Base-by-base conservation (phyloP, 495 filamentous ascomycete genomes). In the Staphylotrichum longicolle region DNA sequence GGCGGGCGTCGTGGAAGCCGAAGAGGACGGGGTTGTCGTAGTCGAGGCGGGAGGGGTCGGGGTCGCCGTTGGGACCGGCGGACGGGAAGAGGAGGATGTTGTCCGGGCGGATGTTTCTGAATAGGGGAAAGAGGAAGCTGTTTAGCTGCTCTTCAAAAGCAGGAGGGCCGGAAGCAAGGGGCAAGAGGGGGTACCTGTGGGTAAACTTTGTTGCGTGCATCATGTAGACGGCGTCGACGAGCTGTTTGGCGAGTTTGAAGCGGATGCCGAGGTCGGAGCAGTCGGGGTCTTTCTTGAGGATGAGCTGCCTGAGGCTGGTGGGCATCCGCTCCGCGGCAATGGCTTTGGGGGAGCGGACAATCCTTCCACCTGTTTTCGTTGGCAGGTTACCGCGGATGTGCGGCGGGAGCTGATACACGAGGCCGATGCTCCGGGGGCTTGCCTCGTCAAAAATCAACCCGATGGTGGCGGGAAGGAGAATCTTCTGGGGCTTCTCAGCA, bases 21-120 rank as follows among this genome's bases (percentile, higher is more conserved):
- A 47, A 4, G 2, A 63, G 54, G 7, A 63, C 14, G 9, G 61
- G 61, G 33, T 9, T 32, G 40, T 27, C 6, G 53, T 42, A 63
- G 55, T 63, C 61, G n/a, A 63, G 49, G 6, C n/a, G 47, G 40
- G 48, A 40, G 8, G 55, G 61, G 61, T 63, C 61, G 1, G 48
- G 54, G 6, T 58, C 55, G 54, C 47, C 37, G 9, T 37, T 40
- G 48, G 0, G 7, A 9, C 5, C 14, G 15, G 34, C 4, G 47
- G 49, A 32, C 49, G 61, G 61, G 37, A 63, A 63, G 53, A 63
- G 34, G 40, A 63, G 39, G 40, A 63, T 54, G 39, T 53, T 58
- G 49, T 54, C 48, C 14, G 61, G 32, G 48, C 61, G 61, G 55
- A 63, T 63, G 9, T 46, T 58, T 33, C 55, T 58, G n/a, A 5